These are phyloP conservation scores for Thalassiosira mediterranea DNA, from an alignment of 352 stramenopile genomes.

Conservation along the genomic window DNA sequence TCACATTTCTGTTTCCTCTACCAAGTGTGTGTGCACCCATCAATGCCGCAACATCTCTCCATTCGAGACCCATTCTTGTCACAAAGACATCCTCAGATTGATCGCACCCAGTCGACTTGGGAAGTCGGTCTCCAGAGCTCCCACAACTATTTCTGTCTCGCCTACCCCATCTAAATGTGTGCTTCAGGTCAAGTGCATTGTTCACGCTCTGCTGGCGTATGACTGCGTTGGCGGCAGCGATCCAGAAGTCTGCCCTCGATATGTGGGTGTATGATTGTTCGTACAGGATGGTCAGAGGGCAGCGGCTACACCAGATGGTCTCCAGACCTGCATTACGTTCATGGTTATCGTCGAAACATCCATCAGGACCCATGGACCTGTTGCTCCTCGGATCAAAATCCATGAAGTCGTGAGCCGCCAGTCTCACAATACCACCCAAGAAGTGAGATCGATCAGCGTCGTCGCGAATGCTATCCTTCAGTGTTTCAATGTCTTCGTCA, in stretches of 20 bases:
- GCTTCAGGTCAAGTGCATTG: constrained; percentile 43
- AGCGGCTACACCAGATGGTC: constrained; percentile 40
- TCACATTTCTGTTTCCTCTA: constrained; percentile 34
- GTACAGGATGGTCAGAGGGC: constrained; percentile 36
- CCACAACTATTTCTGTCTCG: constrained; percentile 24
- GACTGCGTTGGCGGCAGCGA: constrained; percentile 40
- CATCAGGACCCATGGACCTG: constrained; percentile 29
- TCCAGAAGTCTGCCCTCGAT: constrained; percentile 52
- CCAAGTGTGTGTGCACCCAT: constrained; percentile 59
- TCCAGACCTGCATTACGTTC: constrained; percentile 35
- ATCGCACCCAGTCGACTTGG: constrained; percentile 24
- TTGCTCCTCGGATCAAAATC: constrained; percentile 18
- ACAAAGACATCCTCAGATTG: constrained; percentile 53
- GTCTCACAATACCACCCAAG: constrained; percentile 2
- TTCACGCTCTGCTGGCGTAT: constrained; percentile 34
- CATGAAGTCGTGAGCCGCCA: constrained; percentile 35
- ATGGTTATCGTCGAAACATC: constrained; percentile 41
- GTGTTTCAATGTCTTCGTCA: constrained; percentile 17
- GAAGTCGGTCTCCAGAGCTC: constrained; percentile 29
- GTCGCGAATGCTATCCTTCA: constrained; percentile 21
- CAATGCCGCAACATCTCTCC: constrained; percentile 57
- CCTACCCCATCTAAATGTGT: constrained; percentile 52
- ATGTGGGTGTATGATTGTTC: constrained; percentile 41
- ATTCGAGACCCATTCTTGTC: constrained; percentile 52
- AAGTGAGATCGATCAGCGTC: constrained; percentile 12